Evolutionary conservation across 208 protist species (phyloP), one percentile per base, ranked within the genome.

Genomic region (Trypanosoma scelopori): DNA sequence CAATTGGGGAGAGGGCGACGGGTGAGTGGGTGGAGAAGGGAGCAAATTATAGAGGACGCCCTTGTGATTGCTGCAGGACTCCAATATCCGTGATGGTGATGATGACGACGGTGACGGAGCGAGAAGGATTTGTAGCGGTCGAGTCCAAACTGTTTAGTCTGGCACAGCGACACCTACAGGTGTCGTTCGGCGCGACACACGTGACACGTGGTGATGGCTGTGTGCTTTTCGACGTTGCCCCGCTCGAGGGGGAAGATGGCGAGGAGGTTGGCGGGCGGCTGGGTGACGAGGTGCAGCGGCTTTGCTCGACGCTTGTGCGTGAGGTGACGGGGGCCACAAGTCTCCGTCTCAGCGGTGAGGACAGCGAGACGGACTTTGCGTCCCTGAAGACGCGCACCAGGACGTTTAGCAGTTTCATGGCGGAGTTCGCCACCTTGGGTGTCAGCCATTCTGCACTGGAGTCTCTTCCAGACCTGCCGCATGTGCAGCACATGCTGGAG

Each of bases 91-190:
- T 16, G 51, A 64, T 41, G 30, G 52, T n/a, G n/a, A n/a, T n/a
- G n/a, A n/a, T n/a, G n/a, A n/a, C n/a, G n/a, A n/a, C n/a, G n/a
- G n/a, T 18, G 42, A 78, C 68, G 66, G 60, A 65, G 23, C 22
- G 43, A 5, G 47, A 74, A 15, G 79, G 81, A 30, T 66, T 88
- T 52, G 74, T 93, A 0, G 90, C 85, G 4, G 65, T 92, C 0
- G 84, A 96, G 73, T 87, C 87, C 15, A 88, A 91, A 57, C 67
- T 96, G 15, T 63, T 80, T 63, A 93, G 85, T 68, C 80, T 79
- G 43, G 88, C 86, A n/a, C 86, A 93, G 77, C 88, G 91, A n/a
- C 84, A 94, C 65, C 66, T 96, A 35, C 84, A 90, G 37, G 62
- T 89, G 0, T 74, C 79, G 49, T 92, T 89, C 75, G 82, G 84